phyloP scores from a whole-genome alignment of 768 basidiomycete species.

The Gloeopeniophorella convolvens region DNA sequence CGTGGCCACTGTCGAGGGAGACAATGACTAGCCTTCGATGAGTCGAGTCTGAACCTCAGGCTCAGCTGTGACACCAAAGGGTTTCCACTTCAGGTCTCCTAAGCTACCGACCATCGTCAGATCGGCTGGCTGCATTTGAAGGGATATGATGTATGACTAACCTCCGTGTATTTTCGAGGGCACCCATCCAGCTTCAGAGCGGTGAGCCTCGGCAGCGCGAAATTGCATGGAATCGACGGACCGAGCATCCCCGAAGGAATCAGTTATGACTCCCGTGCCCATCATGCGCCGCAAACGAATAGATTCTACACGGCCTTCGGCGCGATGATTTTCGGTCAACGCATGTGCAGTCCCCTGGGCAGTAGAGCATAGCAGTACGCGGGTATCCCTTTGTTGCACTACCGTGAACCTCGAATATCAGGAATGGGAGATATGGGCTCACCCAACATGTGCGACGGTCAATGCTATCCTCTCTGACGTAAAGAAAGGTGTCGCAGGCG shows the following conservation, averaged over 20 bases:
- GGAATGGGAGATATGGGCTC: constrained; percentile 20
- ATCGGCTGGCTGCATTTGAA: no score
- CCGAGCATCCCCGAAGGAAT: constrained; percentile 92
- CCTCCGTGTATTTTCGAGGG: constrained; percentile 87
- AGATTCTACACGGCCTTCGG: constrained; percentile 85
- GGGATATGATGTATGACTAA: constrained; percentile 30
- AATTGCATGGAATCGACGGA: constrained; percentile 28
- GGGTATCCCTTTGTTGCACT: constrained; percentile 61
- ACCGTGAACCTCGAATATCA: background rate
- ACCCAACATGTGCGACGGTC: constrained; percentile 94
- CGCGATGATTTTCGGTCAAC: constrained; percentile 94
- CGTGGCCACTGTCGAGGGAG: background rate
- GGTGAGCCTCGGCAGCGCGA: background rate
- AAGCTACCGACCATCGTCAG: constrained; percentile 51
- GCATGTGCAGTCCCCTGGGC: constrained; percentile 66
- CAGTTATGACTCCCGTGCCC: constrained; percentile 83
- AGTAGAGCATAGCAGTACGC: constrained; percentile 75
- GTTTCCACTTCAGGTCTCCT: constrained; percentile 85
- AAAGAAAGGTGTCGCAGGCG: constrained; percentile 77
- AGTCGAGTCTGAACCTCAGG: constrained; percentile 78
- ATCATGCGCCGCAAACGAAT: constrained; percentile 82
- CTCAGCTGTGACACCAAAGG: constrained; percentile 87
- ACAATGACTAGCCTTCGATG: constrained; percentile 51
- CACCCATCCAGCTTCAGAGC: constrained; percentile 81
- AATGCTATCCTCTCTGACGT: constrained; percentile 65